Evolutionary conservation across 257 asterid genomes (phyloP).

Genomic region (Paulownia fortunei): DNA sequence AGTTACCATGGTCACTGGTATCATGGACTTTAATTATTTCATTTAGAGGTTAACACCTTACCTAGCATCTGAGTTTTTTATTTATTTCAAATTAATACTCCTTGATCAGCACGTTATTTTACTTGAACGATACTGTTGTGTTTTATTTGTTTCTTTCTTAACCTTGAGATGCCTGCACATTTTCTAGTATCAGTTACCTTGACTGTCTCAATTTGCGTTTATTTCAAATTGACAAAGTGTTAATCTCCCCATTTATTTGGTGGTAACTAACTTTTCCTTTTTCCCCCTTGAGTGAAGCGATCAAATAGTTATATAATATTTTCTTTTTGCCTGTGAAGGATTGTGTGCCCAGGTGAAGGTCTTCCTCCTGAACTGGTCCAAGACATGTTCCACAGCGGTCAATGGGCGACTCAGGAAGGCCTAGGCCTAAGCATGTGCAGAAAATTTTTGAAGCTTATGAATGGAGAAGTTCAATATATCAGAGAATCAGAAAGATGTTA

Average conservation of each 20-base stretch:
- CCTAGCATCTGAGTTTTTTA: too few relatives aligned
- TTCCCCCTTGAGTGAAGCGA: neutral
- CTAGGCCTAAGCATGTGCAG: constrained; percentile 75
- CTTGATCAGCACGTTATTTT: too few relatives aligned
- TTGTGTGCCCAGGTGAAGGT: constrained; percentile 88
- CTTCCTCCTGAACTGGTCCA: constrained; percentile 78
- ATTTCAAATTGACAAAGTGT: too few relatives aligned
- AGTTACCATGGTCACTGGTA: too few relatives aligned
- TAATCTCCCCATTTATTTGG: neutral
- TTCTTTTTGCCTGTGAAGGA: constrained; percentile 49
- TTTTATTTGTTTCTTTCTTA: too few relatives aligned
- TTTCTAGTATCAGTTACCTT: neutral
- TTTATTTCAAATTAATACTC: too few relatives aligned
- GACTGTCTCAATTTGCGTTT: too few relatives aligned
- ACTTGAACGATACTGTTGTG: too few relatives aligned
- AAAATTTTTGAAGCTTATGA: constrained; percentile 79
- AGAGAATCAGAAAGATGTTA: constrained; percentile 79
- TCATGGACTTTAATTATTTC: too few relatives aligned
- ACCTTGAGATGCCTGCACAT: neutral
- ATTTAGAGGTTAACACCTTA: too few relatives aligned
- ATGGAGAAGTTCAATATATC: constrained; percentile 86
- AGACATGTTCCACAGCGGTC: constrained; percentile 80
- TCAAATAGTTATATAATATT: constrained; percentile 2
- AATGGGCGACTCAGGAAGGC: constrained; percentile 82
- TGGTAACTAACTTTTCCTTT: neutral